Conservation (phyloP, 1,139 yeast species). For the Debaryomyces sp. region DNA sequence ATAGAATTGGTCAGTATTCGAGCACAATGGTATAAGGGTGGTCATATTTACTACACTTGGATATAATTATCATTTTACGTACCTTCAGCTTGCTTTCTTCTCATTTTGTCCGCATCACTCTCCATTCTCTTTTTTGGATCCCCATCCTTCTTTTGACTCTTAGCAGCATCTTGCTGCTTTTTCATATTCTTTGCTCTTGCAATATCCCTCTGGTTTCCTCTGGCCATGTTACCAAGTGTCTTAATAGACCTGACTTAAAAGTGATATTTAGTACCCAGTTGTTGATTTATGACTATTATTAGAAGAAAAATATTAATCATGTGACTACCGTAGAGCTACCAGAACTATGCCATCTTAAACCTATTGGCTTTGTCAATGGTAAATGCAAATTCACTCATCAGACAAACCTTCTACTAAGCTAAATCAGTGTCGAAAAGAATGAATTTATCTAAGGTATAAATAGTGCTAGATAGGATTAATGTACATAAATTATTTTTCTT, state of each 20-base stretch:
- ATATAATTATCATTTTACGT: conserved; percentile 31
- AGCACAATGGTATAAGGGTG: not conserved
- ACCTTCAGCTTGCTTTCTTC: conserved; percentile 86
- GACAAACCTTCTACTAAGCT: not conserved
- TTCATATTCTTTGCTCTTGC: conserved; percentile 88
- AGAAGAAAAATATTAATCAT: not conserved
- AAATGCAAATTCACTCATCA: not conserved
- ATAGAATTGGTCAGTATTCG: conserved; percentile 2
- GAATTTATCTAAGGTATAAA: not conserved
- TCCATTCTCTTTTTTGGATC: conserved; percentile 86
- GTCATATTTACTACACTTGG: not conserved
- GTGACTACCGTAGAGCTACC: not conserved
- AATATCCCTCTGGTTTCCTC: conserved; percentile 96
- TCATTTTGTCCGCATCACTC: conserved; percentile 82
- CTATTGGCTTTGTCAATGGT: not conserved
- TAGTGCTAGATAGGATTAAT: conserved; percentile 2
- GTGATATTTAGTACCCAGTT: not conserved
- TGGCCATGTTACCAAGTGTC: conserved; percentile 58
- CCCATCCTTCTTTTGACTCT: conserved; percentile 71
- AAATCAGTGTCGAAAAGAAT: not conserved
- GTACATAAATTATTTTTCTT: conserved; percentile 43
- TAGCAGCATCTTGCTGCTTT: conserved; percentile 66
- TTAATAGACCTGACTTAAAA: not conserved
- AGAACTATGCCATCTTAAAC: not conserved
- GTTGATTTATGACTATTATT: not conserved